Evolutionary conservation across 2,329 filamentous ascomycete species (phyloP), one percentile per base, ranked within the genome.

Genomic region (Microsporum audouinii): DNA sequence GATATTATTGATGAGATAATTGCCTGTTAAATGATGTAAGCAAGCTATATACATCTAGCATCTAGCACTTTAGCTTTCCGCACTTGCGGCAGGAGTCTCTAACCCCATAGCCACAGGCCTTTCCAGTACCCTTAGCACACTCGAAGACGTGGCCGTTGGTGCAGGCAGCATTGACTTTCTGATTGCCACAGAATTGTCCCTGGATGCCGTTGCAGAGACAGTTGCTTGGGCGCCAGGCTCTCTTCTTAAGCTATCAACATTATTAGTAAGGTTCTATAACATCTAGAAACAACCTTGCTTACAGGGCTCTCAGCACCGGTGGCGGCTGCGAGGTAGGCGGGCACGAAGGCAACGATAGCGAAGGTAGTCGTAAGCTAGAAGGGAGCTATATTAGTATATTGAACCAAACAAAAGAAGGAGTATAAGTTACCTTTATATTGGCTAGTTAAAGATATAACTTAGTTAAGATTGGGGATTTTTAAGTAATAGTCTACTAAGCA

Each of bases 101-200:
- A 8, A 56, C 17, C 36, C 64, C 64, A 55, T 66, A 66, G 55
- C 65, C 64, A 43, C 64, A 66, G 33, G 63, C 60, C n/a, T 64
- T 63, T 17, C 63, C 62, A 4, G 59, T 63, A 1, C 7, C 17
- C 7, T 5, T n/a, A 31, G 63, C 60, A 60, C 64, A 66, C 49
- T 66, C 64, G 36, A 62, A 66, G 27, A 66, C 64, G 60, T 65
- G 64, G 23, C 58, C 59, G 43, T 66, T 61, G 34, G 59, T 58
- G 59, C 64, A 66, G 57, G 43, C 45, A 3, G 49, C 23, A 38
- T 66, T 66, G 64, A 66, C 58, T 31, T 29, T 38, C 58, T 65
- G 58, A 36, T 66, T 59, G 5, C 64, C 64, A 17, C 64, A 66
- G 60, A 66, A 66, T 51, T 65, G 64, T 27, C 64, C 64, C 49